Conservation (phyloP, 1,284 basidiomycete species). For the Austroboletus novae-zelandiae region DNA sequence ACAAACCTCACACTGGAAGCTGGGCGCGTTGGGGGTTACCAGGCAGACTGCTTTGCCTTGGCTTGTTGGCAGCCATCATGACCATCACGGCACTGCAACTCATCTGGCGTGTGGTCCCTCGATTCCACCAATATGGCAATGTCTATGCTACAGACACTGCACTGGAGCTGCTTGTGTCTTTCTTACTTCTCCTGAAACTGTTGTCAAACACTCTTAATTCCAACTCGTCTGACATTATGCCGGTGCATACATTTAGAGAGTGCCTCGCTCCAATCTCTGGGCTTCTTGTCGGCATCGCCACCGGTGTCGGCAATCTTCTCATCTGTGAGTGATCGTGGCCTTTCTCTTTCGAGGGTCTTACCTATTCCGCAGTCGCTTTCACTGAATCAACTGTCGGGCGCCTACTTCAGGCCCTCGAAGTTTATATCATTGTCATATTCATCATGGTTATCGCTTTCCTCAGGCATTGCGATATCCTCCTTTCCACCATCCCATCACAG, state of each 20-base stretch:
- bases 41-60: constrained; percentile 53
- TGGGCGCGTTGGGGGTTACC: constrained; percentile 63
- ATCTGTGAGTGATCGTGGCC: constrained; percentile 45
- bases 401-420: constrained; percentile 62
- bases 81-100: constrained; percentile 56
- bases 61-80: constrained; percentile 43
- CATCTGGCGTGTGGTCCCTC: constrained; percentile 54
- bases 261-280: constrained; percentile 53
- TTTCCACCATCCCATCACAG: constrained; percentile 1
- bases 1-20: constrained; percentile 49
- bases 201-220: constrained; percentile 51
- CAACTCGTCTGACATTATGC: constrained; percentile 31
- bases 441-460: constrained; percentile 54
- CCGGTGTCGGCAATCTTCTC: constrained; percentile 58
- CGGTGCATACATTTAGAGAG: constrained; percentile 39
- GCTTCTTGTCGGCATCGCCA: constrained; percentile 49
- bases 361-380: constrained; percentile 50
- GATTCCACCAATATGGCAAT: constrained; percentile 42
- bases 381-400: constrained; percentile 69
- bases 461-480: constrained; percentile 7
- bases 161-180: constrained; percentile 56
- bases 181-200: constrained; percentile 61
- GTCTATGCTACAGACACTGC: constrained; percentile 58
- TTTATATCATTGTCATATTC: constrained; percentile 63
- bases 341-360: constrained; percentile 10